Evolutionary conservation across 2,329 filamentous ascomycete species (phyloP).

Genomic region (Penicillium olsonii): DNA sequence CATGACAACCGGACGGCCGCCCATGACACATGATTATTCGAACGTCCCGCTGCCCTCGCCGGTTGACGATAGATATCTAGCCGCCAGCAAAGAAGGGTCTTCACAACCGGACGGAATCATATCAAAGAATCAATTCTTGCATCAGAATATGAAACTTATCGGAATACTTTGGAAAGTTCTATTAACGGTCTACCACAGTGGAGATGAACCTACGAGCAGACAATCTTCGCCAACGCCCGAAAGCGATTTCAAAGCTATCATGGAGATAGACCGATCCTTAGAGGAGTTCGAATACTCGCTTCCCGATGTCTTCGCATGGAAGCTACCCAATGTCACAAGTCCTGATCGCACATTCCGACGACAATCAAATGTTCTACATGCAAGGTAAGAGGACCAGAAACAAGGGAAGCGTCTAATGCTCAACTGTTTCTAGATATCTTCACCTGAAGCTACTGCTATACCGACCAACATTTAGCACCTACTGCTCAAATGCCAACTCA

Average conservation of each 20-base stretch:
- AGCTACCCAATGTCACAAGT: neutral
- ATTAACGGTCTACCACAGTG: neutral
- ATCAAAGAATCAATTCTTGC: neutral
- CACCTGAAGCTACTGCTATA: conserved; percentile 9
- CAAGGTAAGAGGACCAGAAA: neutral
- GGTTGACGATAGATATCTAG: neutral
- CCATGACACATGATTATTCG: neutral
- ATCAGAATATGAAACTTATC: conserved; percentile 1
- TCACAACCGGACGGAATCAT: neutral
- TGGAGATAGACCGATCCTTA: neutral
- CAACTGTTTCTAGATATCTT: neutral
- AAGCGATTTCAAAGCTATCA: neutral
- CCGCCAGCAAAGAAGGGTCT: neutral
- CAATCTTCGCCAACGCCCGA: neutral
- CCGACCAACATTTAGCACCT: conserved; percentile 9
- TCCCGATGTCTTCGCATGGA: neutral
- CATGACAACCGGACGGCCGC: conserved; percentile 2
- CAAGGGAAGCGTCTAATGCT: neutral
- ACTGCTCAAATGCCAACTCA: neutral
- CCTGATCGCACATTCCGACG: neutral
- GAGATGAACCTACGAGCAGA: neutral
- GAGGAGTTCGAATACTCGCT: neutral
- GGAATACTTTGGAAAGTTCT: neutral
- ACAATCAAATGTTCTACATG: neutral
- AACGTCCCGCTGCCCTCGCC: neutral